Evolutionary conservation across 495 filamentous ascomycete genomes (phyloP), one percentile per base, ranked within the genome.

Genomic region (Penicillium tannophilum): DNA sequence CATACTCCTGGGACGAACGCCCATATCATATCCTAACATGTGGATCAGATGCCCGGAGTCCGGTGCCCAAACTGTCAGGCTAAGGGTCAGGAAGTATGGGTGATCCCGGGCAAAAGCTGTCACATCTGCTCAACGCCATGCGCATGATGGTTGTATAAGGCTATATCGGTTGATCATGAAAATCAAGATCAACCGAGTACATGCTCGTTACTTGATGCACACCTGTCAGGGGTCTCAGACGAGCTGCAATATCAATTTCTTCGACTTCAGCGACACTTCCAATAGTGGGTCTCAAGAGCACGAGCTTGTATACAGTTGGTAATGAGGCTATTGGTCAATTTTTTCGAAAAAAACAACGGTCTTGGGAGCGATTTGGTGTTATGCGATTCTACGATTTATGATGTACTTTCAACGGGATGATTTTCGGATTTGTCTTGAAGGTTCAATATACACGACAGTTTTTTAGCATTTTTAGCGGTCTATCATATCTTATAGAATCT

Each of bases 61-160:
- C 71, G 75, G 16, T 82, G 79, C 61, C 78, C 75, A 19, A 76
- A 58, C n/a, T 82, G 79, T 58, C 54, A 61, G 17, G 54, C 59
- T 0, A 43, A 72, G 28, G 79, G 79, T 3, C 64, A 72, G 46
- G 78, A 80, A 57, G 71, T 72, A 35, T 82, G 79, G 79, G 79
- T 82, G 0, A 79, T 82, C 55, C 78, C 79, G 10, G 79, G 79
- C 19, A 82, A 80, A 56, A 69, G 74, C 58, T 82, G 79, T 55
- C 79, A 80, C 57, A 42, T 74, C 50, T 80, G 77, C 56, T 72
- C 75, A 14, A 76, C 74, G 2, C 59, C 72, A 6, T 75, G 72
- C 52, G 70, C 63, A 60, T 66, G 57, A 64, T 41, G 20, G 12
- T 1, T 28, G 28, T 3, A 1, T 9, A 6, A 10, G 19, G 6